Evolutionary conservation across 192 early-diverging fungal genomes (phyloP).

Genomic region (Coemansia sp.): DNA sequence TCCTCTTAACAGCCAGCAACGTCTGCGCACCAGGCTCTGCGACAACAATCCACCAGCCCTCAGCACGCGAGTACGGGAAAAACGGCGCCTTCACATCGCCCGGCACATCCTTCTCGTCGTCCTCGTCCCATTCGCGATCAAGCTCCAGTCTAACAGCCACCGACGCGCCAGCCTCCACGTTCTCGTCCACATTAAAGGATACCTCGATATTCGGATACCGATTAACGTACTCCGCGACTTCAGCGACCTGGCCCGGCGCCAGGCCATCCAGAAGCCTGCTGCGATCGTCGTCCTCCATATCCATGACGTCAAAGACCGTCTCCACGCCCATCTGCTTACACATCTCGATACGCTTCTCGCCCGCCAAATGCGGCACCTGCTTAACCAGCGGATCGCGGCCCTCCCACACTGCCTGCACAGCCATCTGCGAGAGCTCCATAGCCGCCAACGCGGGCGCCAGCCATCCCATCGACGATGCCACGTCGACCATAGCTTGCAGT

Average conservation of each 20-base stretch:
- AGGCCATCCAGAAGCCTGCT: slow-evolving; percentile 63
- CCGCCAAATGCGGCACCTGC: slow-evolving; percentile 83
- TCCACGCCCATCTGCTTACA: slow-evolving; percentile 58
- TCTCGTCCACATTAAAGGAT: slow-evolving; percentile 63
- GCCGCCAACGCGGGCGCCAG: slow-evolving; percentile 82
- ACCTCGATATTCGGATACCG: slow-evolving; percentile 93
- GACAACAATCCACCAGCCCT: slow-evolving; percentile 98
- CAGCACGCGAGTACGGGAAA: slow-evolving; percentile 87
- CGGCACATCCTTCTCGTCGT: slow-evolving; percentile 56
- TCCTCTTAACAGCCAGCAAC: slow-evolving; percentile 88
- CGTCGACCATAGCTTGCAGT: slow-evolving; percentile 92
- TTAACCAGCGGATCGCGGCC: slow-evolving; percentile 80
- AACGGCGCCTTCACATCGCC: slow-evolving; percentile 90
- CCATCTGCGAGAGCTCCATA: slow-evolving; percentile 99
- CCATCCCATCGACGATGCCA: slow-evolving; percentile 91
- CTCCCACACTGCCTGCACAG: slow-evolving; percentile 97
- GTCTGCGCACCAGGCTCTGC: slow-evolving; percentile 78
- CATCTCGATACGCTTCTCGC: slow-evolving; percentile 1
- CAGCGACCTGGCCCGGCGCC: slow-evolving; percentile 58
- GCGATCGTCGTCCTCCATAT: slow-evolving; percentile 88
- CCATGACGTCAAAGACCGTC: slow-evolving; percentile 91
- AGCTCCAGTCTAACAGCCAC: slow-evolving; percentile 71
- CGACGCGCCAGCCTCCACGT: slow-evolving; percentile 61
- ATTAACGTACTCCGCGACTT: slow-evolving; percentile 88
- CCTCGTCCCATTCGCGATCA: slow-evolving; percentile 82